phyloP scores from a whole-genome alignment of 73 alveolate species.

The Paramecium caudatum region DNA sequence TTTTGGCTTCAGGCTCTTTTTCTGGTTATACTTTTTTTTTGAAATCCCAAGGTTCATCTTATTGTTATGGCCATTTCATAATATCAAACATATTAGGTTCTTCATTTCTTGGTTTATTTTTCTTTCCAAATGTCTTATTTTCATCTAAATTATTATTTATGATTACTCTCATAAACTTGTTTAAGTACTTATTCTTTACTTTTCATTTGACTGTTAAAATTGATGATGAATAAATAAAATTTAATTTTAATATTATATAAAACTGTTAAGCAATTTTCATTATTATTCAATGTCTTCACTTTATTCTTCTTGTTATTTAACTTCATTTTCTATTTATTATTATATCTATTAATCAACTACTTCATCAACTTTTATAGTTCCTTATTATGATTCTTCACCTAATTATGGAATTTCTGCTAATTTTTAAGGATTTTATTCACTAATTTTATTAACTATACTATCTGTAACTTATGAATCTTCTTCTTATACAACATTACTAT shows the following conservation, averaged over 20 bases:
- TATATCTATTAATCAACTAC: background rate
- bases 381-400: background rate
- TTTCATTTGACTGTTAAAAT: conserved; percentile 61
- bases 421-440: background rate
- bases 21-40: conserved; percentile 49
- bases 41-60: conserved; percentile 71
- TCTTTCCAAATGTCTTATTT: conserved; percentile 39
- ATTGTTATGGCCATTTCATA: conserved; percentile 3
- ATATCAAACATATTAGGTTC: conserved; percentile 64
- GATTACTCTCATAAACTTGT: conserved; percentile 62
- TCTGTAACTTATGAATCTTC: background rate
- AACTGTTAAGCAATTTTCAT: background rate
- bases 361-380: background rate
- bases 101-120: conserved; percentile 61
- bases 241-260: conserved; percentile 12
- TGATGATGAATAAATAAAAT: background rate
- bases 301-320: conserved; percentile 18
- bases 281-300: conserved; percentile 21
- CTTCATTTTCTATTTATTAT: conserved; percentile 20
- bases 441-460: background rate
- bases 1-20: conserved; percentile 59
- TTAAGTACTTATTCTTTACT: conserved; percentile 50
- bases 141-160: background rate
- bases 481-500: background rate
- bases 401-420: background rate